These are phyloP conservation scores for Dipodascus albidus DNA, from an alignment of 805 yeast genomes.

Conservation along the genomic window DNA sequence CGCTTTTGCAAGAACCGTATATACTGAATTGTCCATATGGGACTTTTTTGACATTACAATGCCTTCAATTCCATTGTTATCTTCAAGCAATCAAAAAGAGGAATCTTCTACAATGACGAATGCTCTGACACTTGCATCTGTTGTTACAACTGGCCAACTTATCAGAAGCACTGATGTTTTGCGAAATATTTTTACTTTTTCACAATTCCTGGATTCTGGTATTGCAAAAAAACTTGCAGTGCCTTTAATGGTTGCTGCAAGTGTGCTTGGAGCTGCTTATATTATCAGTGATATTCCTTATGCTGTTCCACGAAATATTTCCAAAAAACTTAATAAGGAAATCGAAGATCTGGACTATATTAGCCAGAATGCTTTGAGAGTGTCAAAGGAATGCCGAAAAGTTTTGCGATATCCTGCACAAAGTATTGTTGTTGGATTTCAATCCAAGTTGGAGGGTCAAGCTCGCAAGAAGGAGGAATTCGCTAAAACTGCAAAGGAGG, in stretches of 20 bases:
- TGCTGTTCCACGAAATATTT: conserved; percentile 77
- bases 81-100: conserved; percentile 4
- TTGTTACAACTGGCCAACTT: conserved; percentile 20
- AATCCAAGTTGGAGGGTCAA: conserved; percentile 50
- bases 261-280: conserved; percentile 47
- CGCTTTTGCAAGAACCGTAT: conserved; percentile 42
- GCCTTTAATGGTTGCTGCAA: conserved; percentile 41
- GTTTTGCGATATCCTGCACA: conserved; percentile 74
- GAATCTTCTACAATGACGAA: conserved; percentile 8
- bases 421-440: conserved; percentile 65
- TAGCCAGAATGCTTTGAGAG: conserved; percentile 63
- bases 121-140: conserved; percentile 20
- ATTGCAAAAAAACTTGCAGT: conserved; percentile 33
- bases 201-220: conserved; percentile 7
- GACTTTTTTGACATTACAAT: conserved; percentile 75
- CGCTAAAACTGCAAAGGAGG: conserved; percentile 39
- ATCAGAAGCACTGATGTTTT: conserved; percentile 16
- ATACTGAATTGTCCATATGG: conserved; percentile 46
- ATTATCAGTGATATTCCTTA: conserved; percentile 73
- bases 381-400: conserved; percentile 70
- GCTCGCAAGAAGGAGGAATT: conserved; percentile 46
- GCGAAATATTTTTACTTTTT: conserved; percentile 11
- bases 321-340: conserved; percentile 53
- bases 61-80: conserved; percentile 9
- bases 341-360: conserved; percentile 63